phyloP scores from a whole-genome alignment of 208 protist genomes.

The Angomonas deanei region DNA sequence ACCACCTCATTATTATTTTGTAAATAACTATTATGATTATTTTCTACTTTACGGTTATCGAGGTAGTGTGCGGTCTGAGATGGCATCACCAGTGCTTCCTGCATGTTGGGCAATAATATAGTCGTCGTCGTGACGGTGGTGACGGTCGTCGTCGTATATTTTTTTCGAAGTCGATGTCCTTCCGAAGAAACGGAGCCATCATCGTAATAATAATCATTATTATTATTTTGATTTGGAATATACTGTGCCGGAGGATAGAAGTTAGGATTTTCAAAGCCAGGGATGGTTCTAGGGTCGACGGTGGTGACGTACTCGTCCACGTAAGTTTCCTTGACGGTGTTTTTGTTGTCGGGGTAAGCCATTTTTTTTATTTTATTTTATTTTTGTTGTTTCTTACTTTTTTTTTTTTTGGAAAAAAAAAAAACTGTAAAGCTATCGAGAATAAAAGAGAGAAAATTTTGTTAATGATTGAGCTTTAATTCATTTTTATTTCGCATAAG shows the following conservation, averaged over 20 bases:
- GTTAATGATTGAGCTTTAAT: background rate
- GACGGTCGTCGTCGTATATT: conserved; percentile 66
- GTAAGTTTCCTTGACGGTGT: conserved; percentile 31
- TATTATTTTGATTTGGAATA: background rate
- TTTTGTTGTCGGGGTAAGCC: background rate
- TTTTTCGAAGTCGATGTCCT: conserved; percentile 45
- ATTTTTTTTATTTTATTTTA: background rate
- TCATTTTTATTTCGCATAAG: background rate
- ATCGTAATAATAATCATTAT: background rate
- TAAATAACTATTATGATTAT: background rate
- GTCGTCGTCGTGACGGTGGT: conserved; percentile 64
- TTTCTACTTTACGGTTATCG: background rate
- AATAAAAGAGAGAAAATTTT: too few species aligned
- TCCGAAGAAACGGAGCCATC: conserved; percentile 1
- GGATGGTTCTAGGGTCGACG: conserved; percentile 32
- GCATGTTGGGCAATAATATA: conserved; percentile 51
- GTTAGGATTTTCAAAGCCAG: conserved; percentile 22
- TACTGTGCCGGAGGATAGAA: conserved; percentile 12
- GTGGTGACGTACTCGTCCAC: conserved; percentile 24
- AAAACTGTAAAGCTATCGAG: conserved; percentile 4
- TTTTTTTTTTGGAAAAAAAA: conserved; percentile 5
- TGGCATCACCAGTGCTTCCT: conserved; percentile 24
- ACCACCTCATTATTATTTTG: conserved; percentile 6
- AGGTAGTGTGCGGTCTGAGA: conserved; percentile 17
- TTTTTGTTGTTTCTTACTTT: background rate